Evolutionary conservation across 2,329 filamentous ascomycete species (phyloP), one percentile per base, ranked within the genome.

Genomic region (Trichoderma gracile): DNA sequence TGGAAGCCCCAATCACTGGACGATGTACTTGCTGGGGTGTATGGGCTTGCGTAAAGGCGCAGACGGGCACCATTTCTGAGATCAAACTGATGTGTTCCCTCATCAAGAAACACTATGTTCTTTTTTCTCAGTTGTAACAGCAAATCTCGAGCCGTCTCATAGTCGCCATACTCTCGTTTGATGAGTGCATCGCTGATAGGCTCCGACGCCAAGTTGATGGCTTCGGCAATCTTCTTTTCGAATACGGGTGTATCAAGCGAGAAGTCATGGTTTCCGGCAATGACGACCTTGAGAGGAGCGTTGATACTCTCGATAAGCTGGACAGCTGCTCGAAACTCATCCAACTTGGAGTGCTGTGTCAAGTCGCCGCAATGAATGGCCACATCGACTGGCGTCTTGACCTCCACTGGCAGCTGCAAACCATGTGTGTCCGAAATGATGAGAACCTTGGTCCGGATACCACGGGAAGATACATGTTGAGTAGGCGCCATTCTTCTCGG

Each of bases 201-300:
- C 21, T 43, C 33, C 19, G 15, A 38, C 23, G 43, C 65, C 38
- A 38, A 19, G 30, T 23, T 9, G 61, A 27, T 8, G 27, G 69
- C 65, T 33, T 73, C 70, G 0, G 23, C 17, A 0, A 75, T 59
- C 47, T 74, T 75, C 2, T 65, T 10, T 47, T 74, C 65, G 55
- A 81, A 84, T 0, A 69, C 69, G 0, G 69, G 67, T 1, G 66
- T 50, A 38, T 80, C 77, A 2, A 80, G 71, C 0, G 75, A 78
- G 46, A 82, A 82, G 65, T 85, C 81, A 65, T 84, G 81, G 58
- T 84, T 84, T 1, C 82, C 82, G 2, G 82, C 76, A 49, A 85
- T 83, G 7, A 79, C 72, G 1, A 84, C 68, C 62, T 84, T 84
- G 3, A 83, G 70, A 0, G 79, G 76, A 0, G 81, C 80, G 1